Evolutionary conservation across 2,329 filamentous ascomycete species (phyloP), one percentile per base, ranked within the genome.

Genomic region (Ceratocystis smalleyi): DNA sequence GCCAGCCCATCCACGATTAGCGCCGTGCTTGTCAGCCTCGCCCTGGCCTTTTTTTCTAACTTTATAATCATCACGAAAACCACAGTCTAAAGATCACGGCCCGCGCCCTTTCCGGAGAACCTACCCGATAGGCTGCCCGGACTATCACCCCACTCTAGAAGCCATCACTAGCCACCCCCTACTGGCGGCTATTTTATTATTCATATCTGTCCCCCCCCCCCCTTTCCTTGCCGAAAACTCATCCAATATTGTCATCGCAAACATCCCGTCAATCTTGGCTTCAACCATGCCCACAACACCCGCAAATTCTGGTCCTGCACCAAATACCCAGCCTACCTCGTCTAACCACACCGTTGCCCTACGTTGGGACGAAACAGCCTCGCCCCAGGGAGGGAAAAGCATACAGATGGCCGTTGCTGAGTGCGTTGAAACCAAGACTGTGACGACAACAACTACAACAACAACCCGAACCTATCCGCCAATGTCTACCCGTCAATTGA

Each of bases 371-470:
- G 77, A 80, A 64, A 72, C 72, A 63, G 71, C 74, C 15, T 69
- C 71, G 12, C 69, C 71, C 65, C 71, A 70, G 61, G 71, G 71
- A 66, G 71, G 69, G 68, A 73, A 70, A 66, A 76, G 69, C 68
- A 77, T 75, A 69, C 80, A 82, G 69, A 80, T 85, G 68, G 80
- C 83, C 68, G 76, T 86, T 59, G 81, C 81, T 67, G 83, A 86
- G 70, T 85, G 82, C 69, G 81, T 86, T 70, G 83, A 86, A 74
- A 86, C 83, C 17, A 85, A 83, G 73, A 86, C 82, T 10, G 84
- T 96, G 67, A 96, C 91, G 6, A 63, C 62, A 1, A 96, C 92
- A 0, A 96, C 91, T 0, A 96, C 91, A 0, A 95, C 90, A 0
- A 95, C 91, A 1, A 89, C 90, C 68, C 85, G 73, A 80, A 89